These are phyloP conservation scores for Opeltia flavorubescens DNA, from an alignment of 495 filamentous ascomycete genomes.

Conservation along the genomic window DNA sequence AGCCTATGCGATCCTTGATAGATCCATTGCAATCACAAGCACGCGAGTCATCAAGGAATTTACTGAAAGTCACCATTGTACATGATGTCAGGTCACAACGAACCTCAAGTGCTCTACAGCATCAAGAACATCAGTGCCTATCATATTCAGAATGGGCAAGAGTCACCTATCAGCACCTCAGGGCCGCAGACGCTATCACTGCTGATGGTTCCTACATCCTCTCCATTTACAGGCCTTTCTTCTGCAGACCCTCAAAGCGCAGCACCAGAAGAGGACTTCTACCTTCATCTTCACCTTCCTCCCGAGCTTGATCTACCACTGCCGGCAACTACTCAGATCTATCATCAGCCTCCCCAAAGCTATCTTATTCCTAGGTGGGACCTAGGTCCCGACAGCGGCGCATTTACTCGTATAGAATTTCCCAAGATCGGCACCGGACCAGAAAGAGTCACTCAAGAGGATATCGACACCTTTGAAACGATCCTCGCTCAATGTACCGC, in stretches of 20 bases:
- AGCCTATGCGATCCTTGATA: too few species aligned
- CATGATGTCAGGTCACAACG: constrained; percentile 35
- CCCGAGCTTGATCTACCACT: constrained; percentile 87
- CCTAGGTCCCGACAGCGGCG: constrained; percentile 67
- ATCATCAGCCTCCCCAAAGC: constrained; percentile 75
- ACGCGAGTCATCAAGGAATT: not conserved
- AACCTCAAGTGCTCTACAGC: constrained; percentile 71
- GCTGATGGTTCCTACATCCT: constrained; percentile 82
- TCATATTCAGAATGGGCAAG: constrained; percentile 77
- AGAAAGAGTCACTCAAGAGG: constrained; percentile 64
- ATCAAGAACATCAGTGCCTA: constrained; percentile 74
- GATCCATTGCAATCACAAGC: not conserved
- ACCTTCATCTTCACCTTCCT: constrained; percentile 81
- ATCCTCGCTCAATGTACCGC: constrained; percentile 92
- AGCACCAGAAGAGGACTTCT: constrained; percentile 77
- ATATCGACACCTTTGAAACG: constrained; percentile 91
- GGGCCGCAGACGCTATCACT: constrained; percentile 81
- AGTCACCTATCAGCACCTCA: constrained; percentile 66
- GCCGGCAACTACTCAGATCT: constrained; percentile 88
- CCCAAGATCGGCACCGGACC: constrained; percentile 50
- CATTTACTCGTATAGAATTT: constrained; percentile 85
- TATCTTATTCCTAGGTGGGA: constrained; percentile 93
- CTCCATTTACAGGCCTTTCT: constrained; percentile 49
- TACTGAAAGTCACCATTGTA: constrained; percentile 1
- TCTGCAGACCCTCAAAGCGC: constrained; percentile 39